Conservation (phyloP, 345 rosid species). For the Brassica incana region DNA sequence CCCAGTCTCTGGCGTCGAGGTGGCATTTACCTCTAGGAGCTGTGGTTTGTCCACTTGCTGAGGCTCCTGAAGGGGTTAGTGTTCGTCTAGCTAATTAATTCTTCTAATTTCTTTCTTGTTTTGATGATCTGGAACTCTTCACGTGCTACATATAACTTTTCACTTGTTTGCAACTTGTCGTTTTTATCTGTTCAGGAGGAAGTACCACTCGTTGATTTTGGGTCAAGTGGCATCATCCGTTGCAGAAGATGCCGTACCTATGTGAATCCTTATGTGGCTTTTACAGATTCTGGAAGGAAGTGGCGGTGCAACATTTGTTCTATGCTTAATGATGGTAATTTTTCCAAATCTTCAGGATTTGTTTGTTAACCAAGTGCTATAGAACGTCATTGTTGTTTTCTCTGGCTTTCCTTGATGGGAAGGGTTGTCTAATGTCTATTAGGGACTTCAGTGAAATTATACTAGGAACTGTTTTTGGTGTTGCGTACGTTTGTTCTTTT, state of each 20-base stretch:
- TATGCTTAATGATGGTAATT: conserved; percentile 87
- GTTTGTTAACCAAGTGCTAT: conserved; percentile 1
- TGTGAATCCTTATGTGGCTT: conserved; percentile 86
- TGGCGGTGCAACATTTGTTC: conserved; percentile 98
- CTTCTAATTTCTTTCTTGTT: not conserved
- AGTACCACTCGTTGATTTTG: conserved; percentile 88
- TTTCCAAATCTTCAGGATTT: not conserved
- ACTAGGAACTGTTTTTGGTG: not conserved
- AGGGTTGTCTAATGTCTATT: not conserved
- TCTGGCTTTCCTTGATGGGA: not conserved
- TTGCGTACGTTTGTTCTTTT: not conserved
- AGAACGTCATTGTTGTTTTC: not conserved
- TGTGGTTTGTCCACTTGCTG: conserved; percentile 98
- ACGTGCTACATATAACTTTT: conserved; percentile 6
- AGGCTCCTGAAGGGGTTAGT: conserved; percentile 91
- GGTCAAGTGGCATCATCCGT: conserved; percentile 83
- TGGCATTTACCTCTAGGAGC: conserved; percentile 99
- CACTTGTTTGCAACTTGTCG: conserved; percentile 1
- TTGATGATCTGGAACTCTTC: conserved; percentile 3
- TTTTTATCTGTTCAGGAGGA: conserved; percentile 69
- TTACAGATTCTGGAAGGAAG: conserved; percentile 95
- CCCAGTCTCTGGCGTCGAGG: conserved; percentile 88
- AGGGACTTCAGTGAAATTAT: not conserved
- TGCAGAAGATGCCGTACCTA: conserved; percentile 98
- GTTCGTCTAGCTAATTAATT: conserved; percentile 13